Conservation (phyloP, 495 filamentous ascomycete genomes). For the Hyaloscypha variabilis region DNA sequence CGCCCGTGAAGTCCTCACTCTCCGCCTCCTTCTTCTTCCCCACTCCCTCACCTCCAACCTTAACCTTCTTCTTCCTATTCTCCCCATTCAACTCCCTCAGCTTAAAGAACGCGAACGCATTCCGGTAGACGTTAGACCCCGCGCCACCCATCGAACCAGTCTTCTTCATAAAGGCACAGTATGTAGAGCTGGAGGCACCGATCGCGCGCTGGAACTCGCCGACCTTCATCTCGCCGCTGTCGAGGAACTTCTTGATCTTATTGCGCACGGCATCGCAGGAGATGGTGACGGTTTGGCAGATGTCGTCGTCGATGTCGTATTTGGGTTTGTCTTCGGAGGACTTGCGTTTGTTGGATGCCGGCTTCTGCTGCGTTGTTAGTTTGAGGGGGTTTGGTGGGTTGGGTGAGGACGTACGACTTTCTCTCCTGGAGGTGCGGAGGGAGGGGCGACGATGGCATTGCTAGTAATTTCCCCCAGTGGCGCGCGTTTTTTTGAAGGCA, state of each 20-base stretch:
- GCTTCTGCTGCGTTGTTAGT: too few relatives aligned
- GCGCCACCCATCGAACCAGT: conserved; percentile 37
- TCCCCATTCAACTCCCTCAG: conserved; percentile 41
- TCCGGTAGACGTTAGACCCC: conserved; percentile 22
- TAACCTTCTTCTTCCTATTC: conserved; percentile 37
- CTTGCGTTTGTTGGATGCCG: conserved; percentile 40
- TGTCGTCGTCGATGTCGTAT: conserved; percentile 26
- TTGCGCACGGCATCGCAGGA: conserved; percentile 43
- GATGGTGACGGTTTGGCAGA: conserved; percentile 31
- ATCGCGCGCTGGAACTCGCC: conserved; percentile 46
- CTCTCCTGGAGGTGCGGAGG: too few relatives aligned
- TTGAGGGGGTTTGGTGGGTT: too few relatives aligned
- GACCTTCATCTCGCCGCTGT: conserved; percentile 49
- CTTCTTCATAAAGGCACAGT: conserved; percentile 41
- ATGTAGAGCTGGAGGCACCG: conserved; percentile 34
- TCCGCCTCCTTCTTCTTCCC: conserved; percentile 17
- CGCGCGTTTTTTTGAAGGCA: too few relatives aligned
- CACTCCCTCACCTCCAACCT: background rate
- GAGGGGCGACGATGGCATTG: too few relatives aligned
- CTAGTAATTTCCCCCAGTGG: too few relatives aligned
- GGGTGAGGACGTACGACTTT: too few relatives aligned
- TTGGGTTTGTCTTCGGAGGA: conserved; percentile 28
- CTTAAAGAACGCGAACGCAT: conserved; percentile 44
- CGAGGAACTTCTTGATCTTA: conserved; percentile 46
- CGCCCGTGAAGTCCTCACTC: conserved; percentile 37